Conservation (phyloP, 2,329 filamentous ascomycete species). For the Talaromyces sp. region DNA sequence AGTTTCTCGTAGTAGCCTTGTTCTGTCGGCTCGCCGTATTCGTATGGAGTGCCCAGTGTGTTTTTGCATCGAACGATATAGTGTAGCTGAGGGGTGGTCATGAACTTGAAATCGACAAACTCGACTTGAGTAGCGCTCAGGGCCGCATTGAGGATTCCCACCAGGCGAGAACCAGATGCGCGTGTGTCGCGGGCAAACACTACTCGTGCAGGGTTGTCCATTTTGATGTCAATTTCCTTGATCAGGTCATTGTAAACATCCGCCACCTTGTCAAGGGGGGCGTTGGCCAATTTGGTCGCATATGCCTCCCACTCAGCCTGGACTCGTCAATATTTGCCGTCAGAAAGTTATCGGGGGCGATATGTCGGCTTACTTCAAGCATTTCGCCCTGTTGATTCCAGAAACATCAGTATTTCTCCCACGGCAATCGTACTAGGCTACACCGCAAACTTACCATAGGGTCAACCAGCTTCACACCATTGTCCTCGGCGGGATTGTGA, state of each 20-base stretch:
- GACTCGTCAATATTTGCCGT: conserved; percentile 24
- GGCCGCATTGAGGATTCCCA: conserved; percentile 74
- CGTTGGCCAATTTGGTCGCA: conserved; percentile 87
- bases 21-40: conserved; percentile 87
- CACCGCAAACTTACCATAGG: conserved; percentile 63
- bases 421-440: background rate
- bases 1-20: conserved; percentile 95
- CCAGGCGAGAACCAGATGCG: conserved; percentile 82
- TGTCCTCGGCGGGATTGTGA: conserved; percentile 86
- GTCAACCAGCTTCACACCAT: conserved; percentile 94
- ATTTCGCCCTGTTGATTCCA: conserved; percentile 69
- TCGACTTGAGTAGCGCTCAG: conserved; percentile 73
- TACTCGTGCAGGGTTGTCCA: conserved; percentile 69
- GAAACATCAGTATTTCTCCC: conserved; percentile 22
- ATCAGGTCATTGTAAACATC: conserved; percentile 75
- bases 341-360: conserved; percentile 18
- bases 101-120: conserved; percentile 79
- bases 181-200: conserved; percentile 91
- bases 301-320: conserved; percentile 82
- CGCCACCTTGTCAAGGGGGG: conserved; percentile 70
- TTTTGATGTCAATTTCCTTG: conserved; percentile 72
- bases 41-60: conserved; percentile 79
- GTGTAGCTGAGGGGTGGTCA: conserved; percentile 97
- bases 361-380: conserved; percentile 66
- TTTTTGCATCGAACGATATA: conserved; percentile 95